Percentiles rank a stretch among this genome's conserved stretches.
These are phyloP conservation scores for Nicotiana sylvestris DNA, from an alignment of 257 asterid species.

Conservation along the genomic window DNA sequence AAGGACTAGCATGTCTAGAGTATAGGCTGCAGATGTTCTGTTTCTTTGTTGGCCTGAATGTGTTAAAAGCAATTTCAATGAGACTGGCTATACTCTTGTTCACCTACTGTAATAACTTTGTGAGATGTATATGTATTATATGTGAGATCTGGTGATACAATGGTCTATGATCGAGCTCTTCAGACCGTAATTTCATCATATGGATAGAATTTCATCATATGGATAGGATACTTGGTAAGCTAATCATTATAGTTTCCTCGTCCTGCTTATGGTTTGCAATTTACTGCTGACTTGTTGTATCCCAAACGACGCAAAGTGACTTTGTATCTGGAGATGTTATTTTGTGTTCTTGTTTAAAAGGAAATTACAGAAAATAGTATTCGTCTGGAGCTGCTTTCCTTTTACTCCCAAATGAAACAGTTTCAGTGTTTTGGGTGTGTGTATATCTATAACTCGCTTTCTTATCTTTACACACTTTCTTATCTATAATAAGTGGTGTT, in stretches of 20 bases:
- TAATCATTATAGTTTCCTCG: background rate
- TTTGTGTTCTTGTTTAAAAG: background rate
- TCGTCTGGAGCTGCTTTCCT: background rate
- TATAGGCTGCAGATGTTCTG: slow-evolving; percentile 3
- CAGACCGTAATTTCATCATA: background rate
- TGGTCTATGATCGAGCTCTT: background rate
- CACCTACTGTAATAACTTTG: slow-evolving; percentile 5
- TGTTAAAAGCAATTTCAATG: background rate
- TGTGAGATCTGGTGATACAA: slow-evolving; percentile 2
- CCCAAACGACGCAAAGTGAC: background rate
- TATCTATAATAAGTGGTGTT: background rate
- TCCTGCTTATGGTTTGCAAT: slow-evolving; percentile 2
- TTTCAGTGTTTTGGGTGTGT: background rate
- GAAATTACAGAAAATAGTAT: background rate
- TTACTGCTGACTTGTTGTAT: slow-evolving; percentile 10
- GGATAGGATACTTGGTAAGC: background rate
- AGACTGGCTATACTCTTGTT: slow-evolving; percentile 9
- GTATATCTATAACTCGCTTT: background rate
- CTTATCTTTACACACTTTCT: background rate
- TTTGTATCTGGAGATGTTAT: background rate
- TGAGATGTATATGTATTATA: slow-evolving; percentile 15
- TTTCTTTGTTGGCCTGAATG: background rate
- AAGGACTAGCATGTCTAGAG: slow-evolving; percentile 22
- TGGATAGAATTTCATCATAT: background rate
- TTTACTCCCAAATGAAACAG: background rate